A percentile compares a stretch with the other conserved stretches of the same genome.
Evolutionary conservation across 139 green algal species (phyloP).

Genomic region (Limnomonas spitsbergensis): DNA sequence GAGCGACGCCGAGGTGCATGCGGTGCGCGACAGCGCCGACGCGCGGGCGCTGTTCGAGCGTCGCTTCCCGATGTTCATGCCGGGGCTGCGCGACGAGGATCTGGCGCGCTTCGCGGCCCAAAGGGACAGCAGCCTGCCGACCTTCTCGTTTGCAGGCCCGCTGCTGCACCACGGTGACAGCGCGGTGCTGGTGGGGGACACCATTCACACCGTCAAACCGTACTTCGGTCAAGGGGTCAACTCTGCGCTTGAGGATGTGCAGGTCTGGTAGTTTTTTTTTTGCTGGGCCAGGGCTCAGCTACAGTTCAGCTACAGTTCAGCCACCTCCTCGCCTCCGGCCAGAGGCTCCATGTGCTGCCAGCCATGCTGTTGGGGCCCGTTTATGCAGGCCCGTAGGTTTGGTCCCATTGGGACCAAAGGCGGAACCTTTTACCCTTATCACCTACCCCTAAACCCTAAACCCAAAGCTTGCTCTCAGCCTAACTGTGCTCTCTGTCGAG

Average conservation of each 20-base stretch:
- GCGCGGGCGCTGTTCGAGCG: constrained; percentile 29
- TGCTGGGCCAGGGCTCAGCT: too few relatives aligned
- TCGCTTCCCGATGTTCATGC: constrained; percentile 46
- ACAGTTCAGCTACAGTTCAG: too few relatives aligned
- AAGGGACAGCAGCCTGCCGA: constrained; percentile 25
- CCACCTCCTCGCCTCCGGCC: too few relatives aligned
- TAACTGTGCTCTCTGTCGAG: too few relatives aligned
- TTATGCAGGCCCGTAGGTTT: too few relatives aligned
- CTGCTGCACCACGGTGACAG: constrained; percentile 29
- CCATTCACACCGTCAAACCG: constrained; percentile 58
- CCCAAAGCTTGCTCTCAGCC: too few relatives aligned
- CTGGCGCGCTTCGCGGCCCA: constrained; percentile 26
- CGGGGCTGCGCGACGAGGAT: constrained; percentile 17
- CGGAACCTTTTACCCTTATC: too few relatives aligned
- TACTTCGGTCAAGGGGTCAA: constrained; percentile 63
- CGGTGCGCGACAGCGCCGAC: neutral
- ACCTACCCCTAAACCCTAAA: too few relatives aligned
- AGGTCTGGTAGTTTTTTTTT: neutral
- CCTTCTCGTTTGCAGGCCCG: constrained; percentile 36
- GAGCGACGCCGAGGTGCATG: neutral
- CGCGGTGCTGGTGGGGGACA: constrained; percentile 32
- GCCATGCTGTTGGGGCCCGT: too few relatives aligned
- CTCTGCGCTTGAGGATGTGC: constrained; percentile 54
- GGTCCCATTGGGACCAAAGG: too few relatives aligned
- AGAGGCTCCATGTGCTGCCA: too few relatives aligned